Evolutionary conservation across 1,139 yeast species (phyloP), one percentile per base, ranked within the genome.

Genomic region (Yamadazyma atlantica): DNA sequence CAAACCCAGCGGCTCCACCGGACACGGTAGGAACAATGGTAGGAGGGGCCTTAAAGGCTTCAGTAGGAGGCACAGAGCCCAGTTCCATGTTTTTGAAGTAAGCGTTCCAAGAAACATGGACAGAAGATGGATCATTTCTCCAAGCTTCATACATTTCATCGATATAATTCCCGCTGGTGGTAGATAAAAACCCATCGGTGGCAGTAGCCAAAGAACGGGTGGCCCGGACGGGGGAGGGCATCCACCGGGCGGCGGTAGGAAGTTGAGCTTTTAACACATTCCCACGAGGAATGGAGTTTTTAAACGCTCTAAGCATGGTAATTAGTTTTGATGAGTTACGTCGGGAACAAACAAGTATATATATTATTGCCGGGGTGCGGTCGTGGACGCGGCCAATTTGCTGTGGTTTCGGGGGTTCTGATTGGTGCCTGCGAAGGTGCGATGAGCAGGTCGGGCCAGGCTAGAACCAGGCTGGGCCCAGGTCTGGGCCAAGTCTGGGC

Each of bases 131-230:
- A 60, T 94, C 97, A 50, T 81, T 63, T 57, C 80, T 78, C 97
- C 97, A 92, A 35, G 96, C 92, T 48, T 81, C 80, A 64, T 89
- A 94, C 99, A 92, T 92, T 67, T 92, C 97, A 63, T 92, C 99
- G 54, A 94, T 85, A 66, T 92, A 92, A 56, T 82, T 82, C 50
- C 96, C 95, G 64, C 87, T 87, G 60, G 82, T 81, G 40, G 95
- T 80, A 53, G 85, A 88, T 53, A 90, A 69, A 64, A 92, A 92
- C 35, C 81, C 75, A 64, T 90, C 97, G 34, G 57, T 35, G 21
- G 49, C 38, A 65, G 94, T 79, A 53, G 85, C 88, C 53, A 90
- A 69, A 61, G 90, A 90, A 38, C 81, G 76, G 63, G 8, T 29
- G 5, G n/a, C 19, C 8, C 6, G 13, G n/a, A 88, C 25, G 16